These are phyloP conservation scores for Cryptococcus floricola DNA, from an alignment of 1,284 basidiomycete species.

Conservation along the genomic window DNA sequence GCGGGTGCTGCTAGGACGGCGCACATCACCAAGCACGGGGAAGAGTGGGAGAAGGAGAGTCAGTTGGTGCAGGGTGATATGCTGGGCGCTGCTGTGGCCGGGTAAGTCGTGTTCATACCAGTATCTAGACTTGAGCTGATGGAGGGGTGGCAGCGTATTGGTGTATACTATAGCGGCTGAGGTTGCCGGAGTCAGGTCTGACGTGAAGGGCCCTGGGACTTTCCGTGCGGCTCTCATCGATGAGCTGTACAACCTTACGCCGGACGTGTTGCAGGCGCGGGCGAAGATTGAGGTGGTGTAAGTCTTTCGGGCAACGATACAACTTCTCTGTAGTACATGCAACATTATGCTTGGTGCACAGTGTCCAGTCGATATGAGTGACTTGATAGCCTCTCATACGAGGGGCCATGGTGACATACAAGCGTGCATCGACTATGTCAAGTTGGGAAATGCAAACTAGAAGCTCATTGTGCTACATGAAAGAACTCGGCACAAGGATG, in stretches of 20 bases:
- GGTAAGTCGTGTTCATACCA: conserved; percentile 53
- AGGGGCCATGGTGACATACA: too few relatives aligned
- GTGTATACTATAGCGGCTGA: conserved; percentile 81
- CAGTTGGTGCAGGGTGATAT: conserved; percentile 65
- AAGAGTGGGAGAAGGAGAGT: conserved; percentile 23
- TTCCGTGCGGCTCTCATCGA: conserved; percentile 86
- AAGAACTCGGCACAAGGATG: too few relatives aligned
- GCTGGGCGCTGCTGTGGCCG: conserved; percentile 68
- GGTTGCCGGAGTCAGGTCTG: conserved; percentile 62
- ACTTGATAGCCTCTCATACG: too few relatives aligned
- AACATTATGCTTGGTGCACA: too few relatives aligned
- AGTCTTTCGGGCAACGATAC: too few relatives aligned
- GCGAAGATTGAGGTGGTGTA: conserved; percentile 54
- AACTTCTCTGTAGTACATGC: too few relatives aligned
- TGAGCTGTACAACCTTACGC: conserved; percentile 63
- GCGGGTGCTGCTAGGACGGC: conserved; percentile 63
- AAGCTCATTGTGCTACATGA: too few relatives aligned
- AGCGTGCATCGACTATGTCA: too few relatives aligned
- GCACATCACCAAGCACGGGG: conserved; percentile 11
- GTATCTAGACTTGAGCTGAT: background rate
- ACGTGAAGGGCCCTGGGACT: conserved; percentile 78
- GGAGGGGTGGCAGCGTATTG: conserved; percentile 59
- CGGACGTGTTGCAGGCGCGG: conserved; percentile 54
- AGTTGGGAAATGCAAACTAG: too few relatives aligned
- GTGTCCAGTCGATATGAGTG: too few relatives aligned